Conservation (phyloP, 2,329 filamentous ascomycete species). For the Nothophoma quercina region DNA sequence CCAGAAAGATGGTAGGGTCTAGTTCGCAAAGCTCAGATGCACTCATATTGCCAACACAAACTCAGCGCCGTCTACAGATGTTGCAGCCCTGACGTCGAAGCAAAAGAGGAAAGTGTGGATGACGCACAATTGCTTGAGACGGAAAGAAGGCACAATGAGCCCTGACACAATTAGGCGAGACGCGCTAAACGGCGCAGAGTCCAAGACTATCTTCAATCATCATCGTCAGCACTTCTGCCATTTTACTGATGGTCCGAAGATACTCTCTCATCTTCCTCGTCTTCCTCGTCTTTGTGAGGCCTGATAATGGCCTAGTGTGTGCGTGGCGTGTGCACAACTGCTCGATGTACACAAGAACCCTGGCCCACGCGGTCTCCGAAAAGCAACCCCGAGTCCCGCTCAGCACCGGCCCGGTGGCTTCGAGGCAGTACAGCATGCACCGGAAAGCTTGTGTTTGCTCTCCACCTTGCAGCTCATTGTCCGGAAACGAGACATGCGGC, state of each 20-base stretch:
- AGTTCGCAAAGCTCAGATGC: conserved; percentile 24
- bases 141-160: background rate
- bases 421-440: conserved; percentile 3
- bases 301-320: background rate
- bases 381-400: conserved; percentile 9
- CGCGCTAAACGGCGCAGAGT: conserved; percentile 2
- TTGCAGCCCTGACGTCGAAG: background rate
- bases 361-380: conserved; percentile 12
- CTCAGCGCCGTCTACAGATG: background rate
- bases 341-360: background rate
- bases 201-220: background rate
- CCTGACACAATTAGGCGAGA: conserved; percentile 12
- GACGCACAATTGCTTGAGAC: background rate
- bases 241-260: background rate
- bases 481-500: background rate
- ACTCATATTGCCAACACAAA: conserved; percentile 19
- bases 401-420: conserved; percentile 9
- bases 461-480: conserved; percentile 9
- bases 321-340: background rate
- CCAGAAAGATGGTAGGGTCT: conserved; percentile 39
- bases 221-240: background rate
- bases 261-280: background rate
- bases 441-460: background rate
- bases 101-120: background rate
- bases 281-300: background rate